Conservation (phyloP, 1,284 basidiomycete species). For the Sphagnurus paluster region DNA sequence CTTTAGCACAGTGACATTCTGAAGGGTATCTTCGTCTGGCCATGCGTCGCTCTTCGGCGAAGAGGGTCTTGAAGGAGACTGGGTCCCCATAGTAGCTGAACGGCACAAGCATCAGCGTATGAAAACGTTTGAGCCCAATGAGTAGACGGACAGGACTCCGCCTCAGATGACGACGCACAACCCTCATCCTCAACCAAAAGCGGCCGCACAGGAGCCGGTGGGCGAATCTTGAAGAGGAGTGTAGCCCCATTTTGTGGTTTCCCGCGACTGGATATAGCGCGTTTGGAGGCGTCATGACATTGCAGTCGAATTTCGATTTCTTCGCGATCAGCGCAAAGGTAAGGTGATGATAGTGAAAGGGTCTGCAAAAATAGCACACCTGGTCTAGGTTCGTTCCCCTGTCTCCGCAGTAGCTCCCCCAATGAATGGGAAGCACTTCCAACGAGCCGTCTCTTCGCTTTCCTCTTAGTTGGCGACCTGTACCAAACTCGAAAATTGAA, state of each 20-base stretch:
- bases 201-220: slow-evolving; percentile 14
- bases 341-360: background rate
- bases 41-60: slow-evolving; percentile 8
- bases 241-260: slow-evolving; percentile 35
- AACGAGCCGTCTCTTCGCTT: slow-evolving; percentile 54
- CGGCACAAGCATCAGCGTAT: background rate
- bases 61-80: slow-evolving; percentile 5
- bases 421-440: slow-evolving; percentile 49
- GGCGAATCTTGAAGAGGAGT: slow-evolving; percentile 28
- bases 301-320: slow-evolving; percentile 41
- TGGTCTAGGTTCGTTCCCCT: slow-evolving; percentile 33
- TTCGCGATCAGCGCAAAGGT: slow-evolving; percentile 20
- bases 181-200: slow-evolving; percentile 1
- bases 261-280: slow-evolving; percentile 27
- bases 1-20: background rate
- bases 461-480: slow-evolving; percentile 56
- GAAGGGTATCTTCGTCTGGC: background rate
- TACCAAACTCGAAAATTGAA: slow-evolving; percentile 58
- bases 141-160: slow-evolving; percentile 7
- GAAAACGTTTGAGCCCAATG: background rate
- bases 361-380: slow-evolving; percentile 35
- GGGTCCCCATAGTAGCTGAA: slow-evolving; percentile 6
- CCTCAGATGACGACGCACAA: slow-evolving; percentile 1
- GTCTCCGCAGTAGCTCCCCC: slow-evolving; percentile 49
- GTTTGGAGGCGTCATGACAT: slow-evolving; percentile 30